A percentile compares a stretch with the other conserved stretches of the same genome.
phyloP scores from a whole-genome alignment of 805 yeast species.

The Zygotorulaspora florentina region DNA sequence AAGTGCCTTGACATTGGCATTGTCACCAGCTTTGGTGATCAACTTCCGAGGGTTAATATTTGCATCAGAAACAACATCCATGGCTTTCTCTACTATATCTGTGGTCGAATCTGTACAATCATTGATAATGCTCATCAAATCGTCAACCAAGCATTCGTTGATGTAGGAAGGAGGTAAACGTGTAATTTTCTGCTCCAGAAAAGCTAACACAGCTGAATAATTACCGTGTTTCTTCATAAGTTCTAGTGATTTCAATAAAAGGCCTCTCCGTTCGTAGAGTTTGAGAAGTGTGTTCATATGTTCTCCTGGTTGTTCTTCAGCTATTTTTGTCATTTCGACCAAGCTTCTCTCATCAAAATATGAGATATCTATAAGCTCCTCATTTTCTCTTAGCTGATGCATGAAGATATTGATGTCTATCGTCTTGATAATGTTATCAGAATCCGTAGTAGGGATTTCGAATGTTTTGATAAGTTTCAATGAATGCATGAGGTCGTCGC shows the following conservation, averaged over 20 bases:
- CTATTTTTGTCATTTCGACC: constrained; percentile 14
- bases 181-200: constrained; percentile 9
- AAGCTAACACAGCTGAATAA: constrained; percentile 6
- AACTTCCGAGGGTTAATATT: constrained; percentile 16
- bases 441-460: constrained; percentile 1
- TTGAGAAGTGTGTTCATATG: constrained; percentile 11
- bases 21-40: constrained; percentile 12
- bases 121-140: constrained; percentile 15
- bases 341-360: constrained; percentile 18
- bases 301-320: constrained; percentile 7
- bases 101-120: constrained; percentile 1
- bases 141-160: constrained; percentile 12
- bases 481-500: constrained; percentile 9
- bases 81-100: constrained; percentile 4
- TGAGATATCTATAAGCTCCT: constrained; percentile 11
- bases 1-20: constrained; percentile 20
- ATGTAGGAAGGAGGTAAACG: constrained; percentile 16
- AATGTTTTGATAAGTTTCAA: constrained; percentile 7
- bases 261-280: constrained; percentile 16
- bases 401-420: constrained; percentile 25
- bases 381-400: constrained; percentile 1
- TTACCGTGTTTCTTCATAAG: constrained; percentile 11
- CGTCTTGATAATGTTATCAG: constrained; percentile 24
- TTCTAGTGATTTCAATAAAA: constrained; percentile 13
- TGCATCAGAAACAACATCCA: constrained; percentile 12